Conservation (phyloP, 345 rosid genomes). For the Aegle marmelos region DNA sequence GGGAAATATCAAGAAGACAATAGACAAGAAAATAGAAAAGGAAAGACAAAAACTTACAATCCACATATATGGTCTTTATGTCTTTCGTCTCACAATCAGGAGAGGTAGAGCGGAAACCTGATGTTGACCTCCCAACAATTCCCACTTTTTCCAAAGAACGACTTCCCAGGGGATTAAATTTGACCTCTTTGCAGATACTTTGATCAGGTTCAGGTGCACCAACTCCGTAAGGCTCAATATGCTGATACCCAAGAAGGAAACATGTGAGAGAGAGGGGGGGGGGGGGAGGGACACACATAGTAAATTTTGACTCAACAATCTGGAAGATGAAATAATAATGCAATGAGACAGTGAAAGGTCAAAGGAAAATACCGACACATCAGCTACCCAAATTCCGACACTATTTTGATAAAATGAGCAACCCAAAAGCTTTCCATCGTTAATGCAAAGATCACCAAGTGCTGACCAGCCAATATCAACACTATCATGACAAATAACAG, state of each 20-base stretch:
- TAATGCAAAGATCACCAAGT: conserved; percentile 85
- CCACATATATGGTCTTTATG: conserved; percentile 92
- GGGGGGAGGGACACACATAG: not conserved
- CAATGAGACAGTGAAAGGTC: conserved; percentile 14
- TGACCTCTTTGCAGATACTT: conserved; percentile 43
- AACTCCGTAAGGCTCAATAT: conserved; percentile 74
- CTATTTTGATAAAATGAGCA: conserved; percentile 79
- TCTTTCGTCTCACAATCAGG: conserved; percentile 74
- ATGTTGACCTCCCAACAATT: conserved; percentile 35
- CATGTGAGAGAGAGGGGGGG: too few species aligned
- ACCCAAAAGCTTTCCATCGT: conserved; percentile 81
- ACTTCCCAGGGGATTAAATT: conserved; percentile 38
- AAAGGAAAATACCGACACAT: conserved; percentile 53
- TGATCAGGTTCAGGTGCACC: conserved; percentile 39
- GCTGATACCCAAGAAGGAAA: conserved; percentile 38
- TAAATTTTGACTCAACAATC: not conserved
- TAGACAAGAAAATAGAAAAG: not conserved
- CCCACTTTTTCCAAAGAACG: conserved; percentile 45
- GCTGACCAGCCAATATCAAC: conserved; percentile 93
- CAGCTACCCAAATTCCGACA: conserved; percentile 90
- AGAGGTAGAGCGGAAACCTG: conserved; percentile 41
- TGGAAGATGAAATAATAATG: conserved; percentile 5
- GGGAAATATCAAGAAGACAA: not conserved
- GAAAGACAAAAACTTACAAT: conserved; percentile 61
- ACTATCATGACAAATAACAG: conserved; percentile 80